Evolutionary conservation across 371 early-diverging fungal species (phyloP).

Genomic region (Saksenaea vasiformis): DNA sequence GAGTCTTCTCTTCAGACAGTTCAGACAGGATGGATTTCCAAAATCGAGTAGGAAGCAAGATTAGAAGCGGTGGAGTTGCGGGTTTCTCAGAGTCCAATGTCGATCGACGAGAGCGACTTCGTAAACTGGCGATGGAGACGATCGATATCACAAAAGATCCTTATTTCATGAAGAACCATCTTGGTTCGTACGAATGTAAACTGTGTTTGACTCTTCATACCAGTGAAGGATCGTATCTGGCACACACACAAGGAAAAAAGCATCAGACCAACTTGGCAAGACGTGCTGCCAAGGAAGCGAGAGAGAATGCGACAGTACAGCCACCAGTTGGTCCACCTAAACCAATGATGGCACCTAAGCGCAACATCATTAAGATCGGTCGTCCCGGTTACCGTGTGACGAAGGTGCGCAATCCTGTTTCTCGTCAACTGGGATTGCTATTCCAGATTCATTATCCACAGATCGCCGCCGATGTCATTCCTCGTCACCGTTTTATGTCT

Average conservation of each 20-base stretch:
- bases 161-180: conserved; percentile 97
- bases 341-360: conserved; percentile 43
- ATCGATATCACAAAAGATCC: conserved; percentile 98
- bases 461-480: conserved; percentile 74
- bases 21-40: conserved; percentile 67
- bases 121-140: conserved; percentile 94
- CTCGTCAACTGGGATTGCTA: conserved; percentile 88
- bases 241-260: conserved; percentile 98
- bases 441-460: conserved; percentile 95
- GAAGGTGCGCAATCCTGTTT: conserved; percentile 89
- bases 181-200: conserved; percentile 98
- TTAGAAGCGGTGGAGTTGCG: conserved; percentile 90
- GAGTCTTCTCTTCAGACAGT: not conserved
- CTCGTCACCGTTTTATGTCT: conserved; percentile 96
- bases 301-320: conserved; percentile 62
- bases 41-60: conserved; percentile 91
- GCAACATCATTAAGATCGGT: conserved; percentile 91
- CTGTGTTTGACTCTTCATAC: conserved; percentile 93
- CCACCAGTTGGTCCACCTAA: conserved; percentile 55
- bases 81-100: conserved; percentile 86
- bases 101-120: conserved; percentile 93
- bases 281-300: conserved; percentile 90
- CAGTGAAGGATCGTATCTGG: conserved; percentile 96
- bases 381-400: conserved; percentile 98
- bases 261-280: conserved; percentile 96